phyloP scores from a whole-genome alignment of 257 asterid species.

The Jaltomata sinuosa region DNA sequence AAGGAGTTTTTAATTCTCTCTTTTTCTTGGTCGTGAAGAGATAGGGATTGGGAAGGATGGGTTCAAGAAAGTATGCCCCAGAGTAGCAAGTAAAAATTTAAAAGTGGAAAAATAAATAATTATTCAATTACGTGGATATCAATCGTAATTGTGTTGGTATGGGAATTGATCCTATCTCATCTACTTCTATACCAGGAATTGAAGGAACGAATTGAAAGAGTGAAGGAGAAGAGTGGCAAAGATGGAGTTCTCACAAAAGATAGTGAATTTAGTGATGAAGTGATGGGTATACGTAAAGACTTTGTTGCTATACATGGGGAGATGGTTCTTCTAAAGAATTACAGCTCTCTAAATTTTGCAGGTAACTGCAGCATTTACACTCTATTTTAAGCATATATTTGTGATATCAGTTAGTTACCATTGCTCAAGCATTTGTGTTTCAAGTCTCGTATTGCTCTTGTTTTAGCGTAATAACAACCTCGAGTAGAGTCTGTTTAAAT shows the following conservation, averaged over 20 bases:
- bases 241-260: conserved; percentile 31
- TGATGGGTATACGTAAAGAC: conserved; percentile 66
- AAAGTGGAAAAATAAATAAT: background rate
- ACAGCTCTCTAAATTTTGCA: conserved; percentile 90
- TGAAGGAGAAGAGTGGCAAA: conserved; percentile 35
- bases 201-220: conserved; percentile 57
- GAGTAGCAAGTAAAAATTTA: background rate
- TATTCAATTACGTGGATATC: background rate
- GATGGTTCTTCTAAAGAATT: conserved; percentile 85
- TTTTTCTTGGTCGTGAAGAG: background rate
- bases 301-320: conserved; percentile 86
- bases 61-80: background rate
- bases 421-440: background rate
- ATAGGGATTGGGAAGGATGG: background rate
- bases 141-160: background rate
- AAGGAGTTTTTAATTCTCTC: background rate
- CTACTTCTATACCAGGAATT: conserved; percentile 37
- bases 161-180: background rate
- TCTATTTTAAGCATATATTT: background rate
- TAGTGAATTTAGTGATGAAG: conserved; percentile 55
- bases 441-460: background rate
- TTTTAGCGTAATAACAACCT: background rate
- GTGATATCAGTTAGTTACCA: background rate
- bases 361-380: conserved; percentile 32
- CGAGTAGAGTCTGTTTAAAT: background rate